Evolutionary conservation across 2,329 filamentous ascomycete genomes (phyloP), one percentile per base, ranked within the genome.

Genomic region (Ophiostoma perfectum): DNA sequence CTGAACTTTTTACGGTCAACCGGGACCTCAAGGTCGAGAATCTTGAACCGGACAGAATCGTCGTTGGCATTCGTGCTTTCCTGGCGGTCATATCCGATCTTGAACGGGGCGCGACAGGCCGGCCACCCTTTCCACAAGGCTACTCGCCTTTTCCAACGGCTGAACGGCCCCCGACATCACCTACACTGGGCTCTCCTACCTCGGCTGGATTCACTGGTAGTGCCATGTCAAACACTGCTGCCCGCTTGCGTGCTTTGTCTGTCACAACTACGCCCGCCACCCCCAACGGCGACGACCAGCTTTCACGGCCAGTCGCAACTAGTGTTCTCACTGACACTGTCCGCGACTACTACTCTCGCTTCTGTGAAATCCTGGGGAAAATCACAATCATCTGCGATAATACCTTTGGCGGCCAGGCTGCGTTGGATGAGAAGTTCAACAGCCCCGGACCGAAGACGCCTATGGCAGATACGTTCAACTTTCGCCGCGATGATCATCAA

Each of bases 331-430:
- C 86, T 66, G 92, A 96, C 49, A 87, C 88, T 36, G 88, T 92
- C 0, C 90, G 89, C 74, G 91, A 95, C 60, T 95, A 92, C 75
- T 97, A 98, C 77, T 83, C 89, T 67, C 90, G 90, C 66, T 99
- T 99, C 74, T 98, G 94, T 76, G 92, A 97, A 76, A 94, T 99
- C 38, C 81, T 99, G 7, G 95, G 94, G 39, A 96, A 97, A 76
- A 96, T 99, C 68, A 97, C 93, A 2, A 90, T 98, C 62, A 89
- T 98, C 45, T 99, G 95, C 78, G 95, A 99, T 77, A 95, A 97
- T 74, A 91, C 94, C 0, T 99, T 99, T 79, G 96, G 95, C 66
- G 95, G 95, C 0, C 95, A 99, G 79, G 95, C 94, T 44, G 92
- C 92, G 0, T 79, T 98, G 64, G 95, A 99, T 75, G 96, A 99